A percentile compares a stretch with the other conserved stretches of the same genome.
These are phyloP conservation scores for Saccharomycopsis fibuligera DNA, from an alignment of 805 yeast genomes.

Conservation along the genomic window DNA sequence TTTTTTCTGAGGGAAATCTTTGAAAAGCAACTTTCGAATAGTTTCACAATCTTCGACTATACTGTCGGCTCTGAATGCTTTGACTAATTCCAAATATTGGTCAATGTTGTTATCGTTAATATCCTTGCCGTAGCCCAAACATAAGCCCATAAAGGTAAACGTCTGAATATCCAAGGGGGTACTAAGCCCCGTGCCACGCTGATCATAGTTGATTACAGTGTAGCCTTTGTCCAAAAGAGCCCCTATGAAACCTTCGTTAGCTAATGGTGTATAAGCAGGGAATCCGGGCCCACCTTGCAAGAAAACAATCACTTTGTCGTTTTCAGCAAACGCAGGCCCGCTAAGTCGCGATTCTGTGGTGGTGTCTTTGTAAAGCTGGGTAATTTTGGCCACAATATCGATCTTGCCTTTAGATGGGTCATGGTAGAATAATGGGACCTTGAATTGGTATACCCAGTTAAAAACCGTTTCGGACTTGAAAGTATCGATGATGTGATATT, in stretches of 20 bases:
- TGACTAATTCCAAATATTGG: conserved; percentile 34
- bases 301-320: conserved; percentile 33
- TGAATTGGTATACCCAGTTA: conserved; percentile 17
- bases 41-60: conserved; percentile 46
- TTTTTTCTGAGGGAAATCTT: conserved; percentile 27
- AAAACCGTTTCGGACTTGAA: conserved; percentile 14
- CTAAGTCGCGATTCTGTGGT: conserved; percentile 5
- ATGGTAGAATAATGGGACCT: conserved; percentile 13
- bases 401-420: conserved; percentile 7
- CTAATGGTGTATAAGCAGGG: conserved; percentile 31
- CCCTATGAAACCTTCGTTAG: conserved; percentile 33
- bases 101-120: conserved; percentile 23
- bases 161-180: conserved; percentile 36
- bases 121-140: conserved; percentile 8
- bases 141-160: conserved; percentile 9
- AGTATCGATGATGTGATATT: conserved; percentile 14
- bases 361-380: conserved; percentile 16
- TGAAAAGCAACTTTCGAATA: conserved; percentile 34
- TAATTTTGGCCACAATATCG: conserved; percentile 14
- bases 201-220: conserved; percentile 44
- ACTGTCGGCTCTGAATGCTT: conserved; percentile 46
- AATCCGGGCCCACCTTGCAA: conserved; percentile 55
- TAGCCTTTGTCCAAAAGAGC: conserved; percentile 36
- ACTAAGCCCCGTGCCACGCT: conserved; percentile 56
- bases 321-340: conserved; percentile 7